These are phyloP conservation scores for Elongisporangium anandrum DNA, from an alignment of 352 stramenopile genomes.

Conservation along the genomic window DNA sequence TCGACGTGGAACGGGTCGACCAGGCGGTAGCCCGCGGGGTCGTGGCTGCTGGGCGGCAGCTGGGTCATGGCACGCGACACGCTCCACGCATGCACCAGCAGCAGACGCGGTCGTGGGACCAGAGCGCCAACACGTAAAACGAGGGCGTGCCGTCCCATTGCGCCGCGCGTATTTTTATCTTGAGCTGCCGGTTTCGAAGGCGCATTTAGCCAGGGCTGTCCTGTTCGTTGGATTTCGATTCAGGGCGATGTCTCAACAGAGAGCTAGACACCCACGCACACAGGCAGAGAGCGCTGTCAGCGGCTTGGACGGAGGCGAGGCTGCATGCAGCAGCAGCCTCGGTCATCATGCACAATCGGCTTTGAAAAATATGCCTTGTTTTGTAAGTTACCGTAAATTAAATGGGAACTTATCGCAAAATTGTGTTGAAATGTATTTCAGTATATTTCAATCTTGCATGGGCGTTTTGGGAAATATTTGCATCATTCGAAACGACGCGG, in stretches of 20 bases:
- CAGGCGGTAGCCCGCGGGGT: constrained; percentile 26
- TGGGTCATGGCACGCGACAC: background rate
- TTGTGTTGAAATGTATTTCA: background rate
- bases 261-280: no score
- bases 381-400: background rate
- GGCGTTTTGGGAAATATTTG: background rate
- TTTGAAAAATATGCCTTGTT: no score
- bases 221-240: no score
- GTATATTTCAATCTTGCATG: background rate
- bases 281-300: no score
- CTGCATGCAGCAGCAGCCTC: no score
- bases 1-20: constrained; percentile 64
- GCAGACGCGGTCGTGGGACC: background rate
- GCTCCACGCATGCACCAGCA: background rate
- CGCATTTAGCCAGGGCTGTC: background rate
- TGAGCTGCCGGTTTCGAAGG: background rate
- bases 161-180: background rate
- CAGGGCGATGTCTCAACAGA: background rate
- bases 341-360: no score
- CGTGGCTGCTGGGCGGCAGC: background rate
- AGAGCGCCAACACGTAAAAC: background rate
- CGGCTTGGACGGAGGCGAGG: background rate
- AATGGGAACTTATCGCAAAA: background rate
- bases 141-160: background rate
- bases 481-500: background rate